Evolutionary conservation across 1,139 yeast genomes (phyloP).

Genomic region (Nakaseomyces glabratus): DNA sequence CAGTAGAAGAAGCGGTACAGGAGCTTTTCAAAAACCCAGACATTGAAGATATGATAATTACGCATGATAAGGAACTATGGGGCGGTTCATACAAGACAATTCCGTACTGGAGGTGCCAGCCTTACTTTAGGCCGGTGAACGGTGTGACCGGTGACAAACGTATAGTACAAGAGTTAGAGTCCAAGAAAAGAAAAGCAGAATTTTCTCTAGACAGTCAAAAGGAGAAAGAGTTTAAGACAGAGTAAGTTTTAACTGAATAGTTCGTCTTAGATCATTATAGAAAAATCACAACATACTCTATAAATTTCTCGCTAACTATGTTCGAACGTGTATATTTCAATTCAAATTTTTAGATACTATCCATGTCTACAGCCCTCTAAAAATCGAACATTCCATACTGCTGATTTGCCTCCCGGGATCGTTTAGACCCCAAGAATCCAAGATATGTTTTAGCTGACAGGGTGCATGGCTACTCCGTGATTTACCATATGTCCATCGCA

Average conservation of each 20-base stretch:
- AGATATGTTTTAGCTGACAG: too few relatives aligned
- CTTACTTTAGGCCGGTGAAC: constrained; percentile 79
- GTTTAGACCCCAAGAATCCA: too few relatives aligned
- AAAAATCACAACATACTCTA: too few relatives aligned
- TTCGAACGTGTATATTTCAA: too few relatives aligned
- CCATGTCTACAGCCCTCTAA: too few relatives aligned
- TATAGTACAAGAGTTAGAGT: constrained; percentile 21
- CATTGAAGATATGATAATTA: constrained; percentile 45
- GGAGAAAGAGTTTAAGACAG: constrained; percentile 13
- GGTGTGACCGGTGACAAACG: constrained; percentile 50
- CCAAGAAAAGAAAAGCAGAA: constrained; percentile 17
- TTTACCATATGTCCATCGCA: too few relatives aligned
- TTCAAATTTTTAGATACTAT: too few relatives aligned
- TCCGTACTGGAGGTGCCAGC: constrained; percentile 98
- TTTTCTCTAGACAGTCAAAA: constrained; percentile 10
- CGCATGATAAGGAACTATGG: constrained; percentile 55
- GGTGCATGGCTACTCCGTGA: too few relatives aligned
- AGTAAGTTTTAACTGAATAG: not conserved
- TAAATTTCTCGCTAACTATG: too few relatives aligned
- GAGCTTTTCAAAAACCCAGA: constrained; percentile 39
- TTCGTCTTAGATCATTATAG: too few relatives aligned
- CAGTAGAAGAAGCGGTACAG: constrained; percentile 58
- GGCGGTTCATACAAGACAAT: constrained; percentile 73
- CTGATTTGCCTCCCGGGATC: too few relatives aligned
- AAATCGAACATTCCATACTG: too few relatives aligned